These are phyloP conservation scores for Clavaria fumosa DNA, from an alignment of 768 basidiomycete species.

Conservation along the genomic window DNA sequence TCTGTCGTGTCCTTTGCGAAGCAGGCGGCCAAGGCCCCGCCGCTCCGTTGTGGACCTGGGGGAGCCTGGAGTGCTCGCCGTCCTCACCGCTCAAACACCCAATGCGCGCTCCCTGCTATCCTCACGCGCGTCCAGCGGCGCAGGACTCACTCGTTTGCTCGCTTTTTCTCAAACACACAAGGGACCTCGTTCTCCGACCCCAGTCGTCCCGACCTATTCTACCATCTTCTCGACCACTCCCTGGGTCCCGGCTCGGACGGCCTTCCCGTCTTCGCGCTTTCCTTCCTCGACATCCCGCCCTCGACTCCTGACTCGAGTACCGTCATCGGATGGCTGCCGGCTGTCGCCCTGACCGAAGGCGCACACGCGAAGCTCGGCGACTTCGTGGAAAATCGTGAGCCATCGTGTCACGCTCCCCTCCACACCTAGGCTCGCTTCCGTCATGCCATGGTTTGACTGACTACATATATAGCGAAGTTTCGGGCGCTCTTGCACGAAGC, in stretches of 20 bases:
- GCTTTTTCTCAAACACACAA: neutral
- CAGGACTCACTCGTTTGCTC: no score
- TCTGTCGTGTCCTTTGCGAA: no score
- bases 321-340: conserved; percentile 61
- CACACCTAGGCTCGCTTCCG: neutral
- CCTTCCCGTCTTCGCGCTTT: conserved; percentile 44
- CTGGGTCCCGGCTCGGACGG: conserved; percentile 32
- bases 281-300: conserved; percentile 39
- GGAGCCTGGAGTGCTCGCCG: no score
- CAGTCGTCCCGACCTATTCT: conserved; percentile 49
- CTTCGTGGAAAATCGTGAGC: conserved; percentile 58
- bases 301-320: conserved; percentile 29
- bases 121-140: no score
- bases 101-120: no score
- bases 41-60: no score
- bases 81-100: no score
- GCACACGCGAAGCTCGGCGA: conserved; percentile 47
- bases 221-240: conserved; percentile 44
- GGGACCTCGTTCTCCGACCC: conserved; percentile 32
- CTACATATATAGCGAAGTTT: conserved; percentile 35
- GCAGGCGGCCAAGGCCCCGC: no score
- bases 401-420: neutral
- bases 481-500: conserved; percentile 43
- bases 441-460: conserved; percentile 2
- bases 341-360: conserved; percentile 17